Base-by-base conservation (phyloP, 2,329 filamentous ascomycete species). In the Alternaria hordeiaustralica region DNA sequence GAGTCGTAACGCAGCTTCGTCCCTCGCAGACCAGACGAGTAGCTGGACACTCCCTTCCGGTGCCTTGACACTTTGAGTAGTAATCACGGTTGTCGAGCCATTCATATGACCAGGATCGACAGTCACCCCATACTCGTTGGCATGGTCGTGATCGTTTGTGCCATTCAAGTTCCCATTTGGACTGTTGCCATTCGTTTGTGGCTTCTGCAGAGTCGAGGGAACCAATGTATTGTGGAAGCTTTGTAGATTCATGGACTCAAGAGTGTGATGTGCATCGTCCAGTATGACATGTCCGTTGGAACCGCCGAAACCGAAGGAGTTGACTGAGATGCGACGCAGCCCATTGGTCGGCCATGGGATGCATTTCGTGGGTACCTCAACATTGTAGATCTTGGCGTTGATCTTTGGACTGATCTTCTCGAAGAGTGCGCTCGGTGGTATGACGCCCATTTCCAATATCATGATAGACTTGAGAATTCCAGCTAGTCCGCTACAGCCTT, bases 401-500 rank as follows among this genome's bases (percentile, higher is more conserved):
- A 67, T 50, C 47, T 62, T 47, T 9, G 66, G 59, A 36, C 68
- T 72, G n/a, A 58, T 15, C 15, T 50, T 58, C 45, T 63, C 46
- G 21, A 69, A 66, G 7, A 55, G 15, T 7, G 57, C 66, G 20
- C 21, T 46, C 63, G 3, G 44, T 25, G 78, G 79, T 13, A 82
- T 71, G 2, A 64, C 66, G 4, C 66, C 68, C 50, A 81, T 66
- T 61, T 82, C 76, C 9, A 84, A 62, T 0, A 79, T 72, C 28
- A 84, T 64, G 1, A 77, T 71, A n/a, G 76, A 71, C 50, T 82
- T 82, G 18, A 81, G 65, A 18, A 82, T 30, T 13, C 75, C 76
- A 11, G 75, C 75, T 1, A 82, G 54, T 20, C 79, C 80, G 36
- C 74, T 74, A 3, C 76, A 74, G 23, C 73, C 79, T 70, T 82